phyloP scores from a whole-genome alignment of 768 basidiomycete genomes.

The Hygrophoropsis aurantiaca region DNA sequence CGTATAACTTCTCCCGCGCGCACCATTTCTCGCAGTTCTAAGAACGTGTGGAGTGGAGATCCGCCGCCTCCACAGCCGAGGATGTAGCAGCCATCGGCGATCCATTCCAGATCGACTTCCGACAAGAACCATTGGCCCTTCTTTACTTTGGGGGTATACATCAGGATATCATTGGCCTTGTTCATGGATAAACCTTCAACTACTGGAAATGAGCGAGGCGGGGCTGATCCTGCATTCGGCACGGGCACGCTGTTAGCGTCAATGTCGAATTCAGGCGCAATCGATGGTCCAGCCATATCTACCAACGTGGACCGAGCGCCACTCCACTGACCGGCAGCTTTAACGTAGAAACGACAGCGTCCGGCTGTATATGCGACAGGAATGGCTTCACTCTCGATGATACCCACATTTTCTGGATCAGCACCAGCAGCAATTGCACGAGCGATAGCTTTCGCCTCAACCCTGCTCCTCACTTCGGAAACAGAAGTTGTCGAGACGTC shows the following conservation, averaged over 20 bases:
- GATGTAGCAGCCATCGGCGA: constrained; percentile 62
- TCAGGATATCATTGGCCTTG: constrained; percentile 25
- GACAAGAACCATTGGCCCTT: constrained; percentile 43
- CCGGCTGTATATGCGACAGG: constrained; percentile 39
- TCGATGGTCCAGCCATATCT: constrained; percentile 10
- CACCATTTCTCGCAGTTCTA: constrained; percentile 52
- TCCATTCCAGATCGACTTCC: constrained; percentile 54
- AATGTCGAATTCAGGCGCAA: neutral
- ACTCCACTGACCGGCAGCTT: constrained; percentile 56
- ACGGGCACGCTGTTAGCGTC: constrained; percentile 5
- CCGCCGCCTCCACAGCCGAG: constrained; percentile 68
- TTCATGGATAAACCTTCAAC: constrained; percentile 15
- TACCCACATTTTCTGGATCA: constrained; percentile 37
- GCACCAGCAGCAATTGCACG: constrained; percentile 48
- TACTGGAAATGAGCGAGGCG: constrained; percentile 7
- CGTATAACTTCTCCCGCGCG: constrained; percentile 46
- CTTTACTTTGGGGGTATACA: constrained; percentile 39
- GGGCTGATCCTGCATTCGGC: neutral
- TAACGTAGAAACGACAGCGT: constrained; percentile 49
- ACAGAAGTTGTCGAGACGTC: constrained; percentile 35
- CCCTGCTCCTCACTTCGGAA: constrained; percentile 27
- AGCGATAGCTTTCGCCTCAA: constrained; percentile 40
- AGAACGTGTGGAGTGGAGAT: constrained; percentile 50
- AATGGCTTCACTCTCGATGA: constrained; percentile 57
- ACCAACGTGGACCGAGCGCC: constrained; percentile 20